These are phyloP conservation scores for Quillaja saponaria DNA, from an alignment of 306 rosid genomes.

Conservation along the genomic window DNA sequence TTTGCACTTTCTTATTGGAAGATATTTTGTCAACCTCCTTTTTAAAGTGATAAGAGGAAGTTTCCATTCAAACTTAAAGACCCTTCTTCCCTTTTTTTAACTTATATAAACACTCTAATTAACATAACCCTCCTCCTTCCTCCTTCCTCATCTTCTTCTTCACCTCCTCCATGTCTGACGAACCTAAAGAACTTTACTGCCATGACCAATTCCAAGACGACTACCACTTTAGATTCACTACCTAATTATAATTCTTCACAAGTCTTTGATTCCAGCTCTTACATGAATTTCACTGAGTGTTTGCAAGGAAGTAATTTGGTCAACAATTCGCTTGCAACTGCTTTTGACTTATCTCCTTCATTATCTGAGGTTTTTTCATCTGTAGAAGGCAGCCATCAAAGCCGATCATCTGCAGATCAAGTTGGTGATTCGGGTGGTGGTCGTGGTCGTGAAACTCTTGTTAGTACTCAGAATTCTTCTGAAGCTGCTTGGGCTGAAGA, in stretches of 20 bases:
- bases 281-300: constrained; percentile 55
- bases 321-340: constrained; percentile 54
- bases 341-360: constrained; percentile 69
- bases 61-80: constrained; percentile 68
- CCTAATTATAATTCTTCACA: constrained; percentile 33
- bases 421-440: constrained; percentile 23
- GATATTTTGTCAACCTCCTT: constrained; percentile 77
- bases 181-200: constrained; percentile 47
- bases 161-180: constrained; percentile 63
- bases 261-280: constrained; percentile 51
- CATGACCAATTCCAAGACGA: constrained; percentile 46
- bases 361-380: constrained; percentile 59
- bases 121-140: background rate
- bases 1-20: constrained; percentile 62
- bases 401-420: constrained; percentile 25
- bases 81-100: constrained; percentile 24
- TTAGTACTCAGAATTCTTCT: constrained; percentile 53
- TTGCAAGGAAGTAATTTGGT: constrained; percentile 53
- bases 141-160: constrained; percentile 13
- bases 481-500: constrained; percentile 73
- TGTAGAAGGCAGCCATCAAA: constrained; percentile 43
- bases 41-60: constrained; percentile 50
- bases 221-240: constrained; percentile 40
- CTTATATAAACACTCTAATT: background rate
- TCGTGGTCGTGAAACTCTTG: constrained; percentile 40